Conservation (phyloP, 352 stramenopile species). For the Lagenidium sp. region DNA sequence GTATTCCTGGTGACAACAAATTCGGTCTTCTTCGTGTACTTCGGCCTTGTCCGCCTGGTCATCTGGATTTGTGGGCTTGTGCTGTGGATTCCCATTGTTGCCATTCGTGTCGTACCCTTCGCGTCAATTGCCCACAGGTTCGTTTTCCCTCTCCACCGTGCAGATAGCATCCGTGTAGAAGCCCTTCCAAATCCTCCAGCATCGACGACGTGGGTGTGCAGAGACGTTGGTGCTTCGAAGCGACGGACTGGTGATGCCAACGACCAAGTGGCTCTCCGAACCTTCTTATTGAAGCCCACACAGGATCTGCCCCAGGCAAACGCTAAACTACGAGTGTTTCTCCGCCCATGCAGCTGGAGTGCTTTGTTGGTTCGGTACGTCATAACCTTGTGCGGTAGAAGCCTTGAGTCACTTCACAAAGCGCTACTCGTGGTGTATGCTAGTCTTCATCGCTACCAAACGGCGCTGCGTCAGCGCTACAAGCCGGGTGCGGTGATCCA, state of each 20-base stretch:
- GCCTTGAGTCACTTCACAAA: too few species aligned
- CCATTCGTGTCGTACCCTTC: conserved; percentile 32
- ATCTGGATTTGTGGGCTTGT: conserved; percentile 26
- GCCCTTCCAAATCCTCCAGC: background rate
- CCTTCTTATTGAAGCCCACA: conserved; percentile 1
- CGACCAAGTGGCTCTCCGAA: conserved; percentile 5
- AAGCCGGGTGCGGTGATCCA: conserved; percentile 6
- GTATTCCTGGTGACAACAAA: conserved; percentile 92
- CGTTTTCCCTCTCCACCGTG: conserved; percentile 19
- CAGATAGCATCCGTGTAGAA: conserved; percentile 3
- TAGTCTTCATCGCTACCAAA: conserved; percentile 9
- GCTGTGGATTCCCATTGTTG: conserved; percentile 49
- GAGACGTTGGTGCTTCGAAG: conserved; percentile 4
- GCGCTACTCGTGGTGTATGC: too few species aligned
- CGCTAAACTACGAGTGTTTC: too few species aligned
- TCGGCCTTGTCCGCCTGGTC: conserved; percentile 60
- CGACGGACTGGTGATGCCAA: conserved; percentile 4
- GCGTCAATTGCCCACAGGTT: conserved; percentile 34
- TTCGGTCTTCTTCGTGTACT: conserved; percentile 91
- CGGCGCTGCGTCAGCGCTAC: conserved; percentile 3
- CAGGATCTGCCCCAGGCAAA: too few species aligned
- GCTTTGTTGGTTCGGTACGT: too few species aligned
- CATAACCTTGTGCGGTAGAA: too few species aligned
- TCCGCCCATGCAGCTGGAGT: background rate
- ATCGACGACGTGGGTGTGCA: background rate